Evolutionary conservation across 495 filamentous ascomycete species (phyloP), one percentile per base, ranked within the genome.

Genomic region (Geoglossum glabrum): DNA sequence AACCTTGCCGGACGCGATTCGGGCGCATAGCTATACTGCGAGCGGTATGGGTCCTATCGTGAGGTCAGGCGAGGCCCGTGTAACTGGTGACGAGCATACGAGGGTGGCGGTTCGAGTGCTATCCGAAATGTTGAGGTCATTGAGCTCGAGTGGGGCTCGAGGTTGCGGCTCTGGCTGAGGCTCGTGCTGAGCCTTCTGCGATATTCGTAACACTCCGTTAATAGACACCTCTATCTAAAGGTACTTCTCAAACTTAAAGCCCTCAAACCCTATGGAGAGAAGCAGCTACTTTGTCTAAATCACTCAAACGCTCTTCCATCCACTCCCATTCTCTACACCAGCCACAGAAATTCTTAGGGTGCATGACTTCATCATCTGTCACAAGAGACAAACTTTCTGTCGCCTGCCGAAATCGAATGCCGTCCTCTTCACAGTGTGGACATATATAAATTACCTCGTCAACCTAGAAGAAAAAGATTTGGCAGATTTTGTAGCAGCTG

Each of bases 311-410:
- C 62, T 69, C 73, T 33, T 72, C 68, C 31, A 70, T 19, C 49
- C 49, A 45, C 17, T 21, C 17, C 40, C 40, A 45, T 21, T 45
- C n/a, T 19, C 40, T 45, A 45, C n/a, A 45, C 23, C 40, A 45
- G 40, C 40, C 40, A 21, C 40, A 45, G 23, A 17, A 45, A 45
- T 3, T 9, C 40, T 45, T 45, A 45, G n/a, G 17, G 40, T 21
- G n/a, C 3, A 5, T 25, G 66, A 76, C 26, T 69, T 79, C 49
- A 63, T 74, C 54, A 69, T 81, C 45, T 71, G 77, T 15, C 68
- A 72, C 28, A 77, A 81, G 61, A 66, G 77, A 23, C 78, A 81
- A 61, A 79, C 74, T 0, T 81, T 81, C 59, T 71, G 70, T 36
- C 64, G 74, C 1, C 63, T 81, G 34, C 72, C 72, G 27, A 69